Evolutionary conservation across 257 asterid species (phyloP), one percentile per base, ranked within the genome.

Genomic region (Salvia rosmarinus): DNA sequence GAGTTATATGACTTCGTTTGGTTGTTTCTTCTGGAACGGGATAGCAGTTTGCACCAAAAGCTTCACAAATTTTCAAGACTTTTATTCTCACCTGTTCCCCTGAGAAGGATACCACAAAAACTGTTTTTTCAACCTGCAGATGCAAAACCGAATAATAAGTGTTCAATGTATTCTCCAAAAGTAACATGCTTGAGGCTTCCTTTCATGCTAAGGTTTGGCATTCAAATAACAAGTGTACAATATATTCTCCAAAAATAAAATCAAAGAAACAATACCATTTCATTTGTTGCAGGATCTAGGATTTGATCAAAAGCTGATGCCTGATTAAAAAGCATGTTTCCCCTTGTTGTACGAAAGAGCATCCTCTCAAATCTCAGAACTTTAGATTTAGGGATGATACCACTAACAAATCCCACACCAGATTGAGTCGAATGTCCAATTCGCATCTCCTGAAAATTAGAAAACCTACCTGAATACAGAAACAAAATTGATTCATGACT

Each of bases 41-140:
- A 74, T 88, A 95, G 89, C 98, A 95, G 76, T 84, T 95, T 57
- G 98, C 98, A 51, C 91, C 96, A 82, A 91, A 95, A 52, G 99
- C 97, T 65, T 95, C 99, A 82, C 99, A 95, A 72, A 95, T 95
- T 87, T 88, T 95, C 65, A 90, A 77, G 70, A 92, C 88, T 84
- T 95, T 95, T 64, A 84, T 85, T 73, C 97, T 91, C 47, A 96
- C 99, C 77, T 92, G 99, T 87, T 92, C 99, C n/a, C 99, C 97
- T 44, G 99, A 95, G 92, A 90, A 95, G 95, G 92, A 95, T 61
- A 92, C 95, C 68, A 95, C 87, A n/a, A 82, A 95, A 73, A 95
- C 88, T 71, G 81, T n/a, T 85, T 83, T 95, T 88, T 90, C 98
- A 67, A 91, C 95, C 99, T 95, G 94, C 87, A 90, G 68, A 79